Base-by-base conservation (phyloP, 2,329 filamentous ascomycete genomes). In the Emergomyces pasteurianus region DNA sequence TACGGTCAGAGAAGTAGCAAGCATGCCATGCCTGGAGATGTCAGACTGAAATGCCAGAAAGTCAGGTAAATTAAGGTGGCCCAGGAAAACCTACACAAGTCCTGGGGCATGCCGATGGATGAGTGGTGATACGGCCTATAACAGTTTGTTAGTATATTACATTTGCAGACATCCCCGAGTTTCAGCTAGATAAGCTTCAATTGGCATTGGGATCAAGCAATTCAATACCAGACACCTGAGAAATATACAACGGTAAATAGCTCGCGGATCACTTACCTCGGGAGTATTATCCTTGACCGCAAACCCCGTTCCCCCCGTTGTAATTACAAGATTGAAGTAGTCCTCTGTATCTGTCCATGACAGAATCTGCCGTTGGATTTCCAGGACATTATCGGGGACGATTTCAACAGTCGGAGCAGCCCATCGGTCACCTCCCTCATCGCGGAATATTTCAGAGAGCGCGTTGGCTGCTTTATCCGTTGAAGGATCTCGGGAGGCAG, bases 301-400 rank as follows among this genome's bases (percentile, higher is more conserved):
- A 74, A 99, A 99, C 0, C 94, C 94, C 1, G 94, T 99, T 1
- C 94, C 94, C 26, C 94, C 94, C 7, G 90, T 96, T 0, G 91
- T 92, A 54, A 96, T 74, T 62, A 99, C 83, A 61, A 97, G 75
- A 73, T 96, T 92, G 3, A 79, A 73, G 55, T 80, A 80, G 5
- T 81, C 73, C 12, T 80, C 75, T n/a, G 70, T 68, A 73, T 96
- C 91, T 0, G 88, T 80, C 89, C 90, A 96, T 12, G 78, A 70
- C 63, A 79, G 83, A 58, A 99, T 81, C 58, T 85, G 81, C 18
- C 80, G 80, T 70, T 95, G 90, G 61, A 99, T 96, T 23, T 86
- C 80, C 4, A 83, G 72, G 5, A 86, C 79, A 70, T 85, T 83
- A 72, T 99, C 94, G 16, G 88, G 77, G 3, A 97, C 89, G 63